A percentile compares a stretch with the other conserved stretches of the same genome.
These are phyloP conservation scores for Sarocladiaceae sp. DNA, from an alignment of 2,329 filamentous ascomycete genomes.

Conservation along the genomic window DNA sequence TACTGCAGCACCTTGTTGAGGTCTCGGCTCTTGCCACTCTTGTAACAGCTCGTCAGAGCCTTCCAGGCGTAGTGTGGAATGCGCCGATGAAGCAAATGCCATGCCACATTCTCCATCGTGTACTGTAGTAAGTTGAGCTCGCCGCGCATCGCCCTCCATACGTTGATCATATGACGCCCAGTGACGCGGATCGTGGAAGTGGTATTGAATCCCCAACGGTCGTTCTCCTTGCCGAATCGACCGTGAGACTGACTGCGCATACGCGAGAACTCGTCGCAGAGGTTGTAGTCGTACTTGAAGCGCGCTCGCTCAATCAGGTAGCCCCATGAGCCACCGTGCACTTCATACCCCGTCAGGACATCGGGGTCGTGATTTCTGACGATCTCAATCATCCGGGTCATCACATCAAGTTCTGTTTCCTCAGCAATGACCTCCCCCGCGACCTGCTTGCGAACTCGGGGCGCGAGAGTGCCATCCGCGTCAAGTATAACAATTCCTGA, in stretches of 20 bases:
- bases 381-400: constrained; percentile 80
- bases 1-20: constrained; percentile 72
- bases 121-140: constrained; percentile 90
- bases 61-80: constrained; percentile 82
- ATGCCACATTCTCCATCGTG: constrained; percentile 91
- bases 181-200: constrained; percentile 91
- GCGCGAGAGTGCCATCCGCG: constrained; percentile 50
- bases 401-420: constrained; percentile 71
- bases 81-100: constrained; percentile 79
- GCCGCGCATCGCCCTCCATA: constrained; percentile 93
- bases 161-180: constrained; percentile 91
- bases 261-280: constrained; percentile 86
- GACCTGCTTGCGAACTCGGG: constrained; percentile 56
- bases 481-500: constrained; percentile 70
- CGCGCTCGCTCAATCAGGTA: constrained; percentile 88
- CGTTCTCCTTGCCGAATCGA: constrained; percentile 76
- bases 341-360: constrained; percentile 89
- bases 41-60: constrained; percentile 78
- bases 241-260: constrained; percentile 80
- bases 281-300: constrained; percentile 78
- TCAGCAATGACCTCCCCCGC: constrained; percentile 63
- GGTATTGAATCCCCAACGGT: constrained; percentile 90
- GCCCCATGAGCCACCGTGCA: constrained; percentile 90
- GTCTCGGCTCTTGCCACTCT: constrained; percentile 59
- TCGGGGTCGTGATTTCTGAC: constrained; percentile 83